A percentile compares a stretch with the other conserved stretches of the same genome.
phyloP scores from a whole-genome alignment of 306 rosid species.

The Castanea crenata region DNA sequence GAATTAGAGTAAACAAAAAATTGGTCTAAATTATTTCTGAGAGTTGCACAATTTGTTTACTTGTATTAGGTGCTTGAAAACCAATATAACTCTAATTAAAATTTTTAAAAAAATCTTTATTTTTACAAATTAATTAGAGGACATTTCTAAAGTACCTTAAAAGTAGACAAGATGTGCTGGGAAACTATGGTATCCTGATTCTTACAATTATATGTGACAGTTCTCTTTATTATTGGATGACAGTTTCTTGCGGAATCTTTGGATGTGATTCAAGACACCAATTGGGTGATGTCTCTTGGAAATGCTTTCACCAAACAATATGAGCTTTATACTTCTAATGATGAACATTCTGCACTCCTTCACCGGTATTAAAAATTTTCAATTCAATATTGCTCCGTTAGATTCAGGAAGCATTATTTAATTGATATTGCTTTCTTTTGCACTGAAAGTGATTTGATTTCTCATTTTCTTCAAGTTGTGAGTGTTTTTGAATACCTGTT shows the following conservation, averaged over 20 bases:
- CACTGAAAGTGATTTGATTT: neutral
- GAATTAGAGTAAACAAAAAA: neutral
- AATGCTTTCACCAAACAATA: conserved; percentile 79
- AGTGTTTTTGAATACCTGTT: neutral
- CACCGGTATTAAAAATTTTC: conserved; percentile 59
- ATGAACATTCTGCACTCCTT: conserved; percentile 92
- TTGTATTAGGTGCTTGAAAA: neutral
- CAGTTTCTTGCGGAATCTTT: conserved; percentile 98
- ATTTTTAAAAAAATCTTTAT: neutral
- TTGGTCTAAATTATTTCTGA: neutral
- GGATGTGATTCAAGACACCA: conserved; percentile 86
- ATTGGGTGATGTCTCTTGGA: conserved; percentile 91
- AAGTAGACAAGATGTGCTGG: conserved; percentile 4
- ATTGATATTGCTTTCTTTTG: conserved; percentile 12
- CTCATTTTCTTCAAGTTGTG: neutral
- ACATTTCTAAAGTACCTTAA: conserved; percentile 2
- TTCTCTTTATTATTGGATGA: conserved; percentile 36
- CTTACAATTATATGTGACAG: conserved; percentile 15
- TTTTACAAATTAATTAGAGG: neutral
- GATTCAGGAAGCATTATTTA: conserved; percentile 17
- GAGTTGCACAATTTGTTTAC: neutral
- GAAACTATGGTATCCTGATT: conserved; percentile 18
- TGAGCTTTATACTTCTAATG: conserved; percentile 84
- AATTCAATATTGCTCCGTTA: conserved; percentile 17
- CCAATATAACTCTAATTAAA: neutral